A percentile compares a stretch with the other conserved stretches of the same genome.
Conservation (phyloP, 2,329 filamentous ascomycete genomes). For the Fusarium annulatum region DNA sequence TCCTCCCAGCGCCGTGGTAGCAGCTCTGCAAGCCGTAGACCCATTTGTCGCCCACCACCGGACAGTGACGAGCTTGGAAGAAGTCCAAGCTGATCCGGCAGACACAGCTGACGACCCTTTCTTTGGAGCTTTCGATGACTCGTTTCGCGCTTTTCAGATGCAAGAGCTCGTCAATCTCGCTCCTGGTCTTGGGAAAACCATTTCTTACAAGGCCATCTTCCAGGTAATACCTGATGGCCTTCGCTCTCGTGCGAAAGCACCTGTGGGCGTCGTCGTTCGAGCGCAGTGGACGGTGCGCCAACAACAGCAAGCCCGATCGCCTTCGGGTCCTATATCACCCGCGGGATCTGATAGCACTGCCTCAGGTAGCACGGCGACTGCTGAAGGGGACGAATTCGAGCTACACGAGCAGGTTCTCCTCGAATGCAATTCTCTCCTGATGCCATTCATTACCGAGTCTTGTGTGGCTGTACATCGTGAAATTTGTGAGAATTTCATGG, state of each 20-base stretch:
- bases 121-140: constrained; percentile 53
- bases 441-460: constrained; percentile 50
- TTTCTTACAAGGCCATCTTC: constrained; percentile 57
- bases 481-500: constrained; percentile 47
- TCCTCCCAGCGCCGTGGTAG: constrained; percentile 52
- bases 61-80: constrained; percentile 51
- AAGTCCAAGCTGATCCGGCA: constrained; percentile 48
- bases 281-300: constrained; percentile 49
- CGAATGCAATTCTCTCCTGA: constrained; percentile 50
- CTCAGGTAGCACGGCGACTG: constrained; percentile 40
- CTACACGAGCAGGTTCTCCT: constrained; percentile 49
- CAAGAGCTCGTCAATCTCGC: constrained; percentile 51
- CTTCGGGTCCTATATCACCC: constrained; percentile 35
- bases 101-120: constrained; percentile 55
- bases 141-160: constrained; percentile 50
- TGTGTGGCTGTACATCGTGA: constrained; percentile 47
- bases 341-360: constrained; percentile 44
- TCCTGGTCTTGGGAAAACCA: constrained; percentile 54
- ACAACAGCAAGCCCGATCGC: constrained; percentile 27
- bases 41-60: constrained; percentile 57
- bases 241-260: constrained; percentile 56
- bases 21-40: constrained; percentile 53
- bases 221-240: constrained; percentile 56
- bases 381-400: constrained; percentile 49
- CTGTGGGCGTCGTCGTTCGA: constrained; percentile 57